Evolutionary conservation across 257 asterid genomes (phyloP).

Genomic region (Solanum chiquidenum): DNA sequence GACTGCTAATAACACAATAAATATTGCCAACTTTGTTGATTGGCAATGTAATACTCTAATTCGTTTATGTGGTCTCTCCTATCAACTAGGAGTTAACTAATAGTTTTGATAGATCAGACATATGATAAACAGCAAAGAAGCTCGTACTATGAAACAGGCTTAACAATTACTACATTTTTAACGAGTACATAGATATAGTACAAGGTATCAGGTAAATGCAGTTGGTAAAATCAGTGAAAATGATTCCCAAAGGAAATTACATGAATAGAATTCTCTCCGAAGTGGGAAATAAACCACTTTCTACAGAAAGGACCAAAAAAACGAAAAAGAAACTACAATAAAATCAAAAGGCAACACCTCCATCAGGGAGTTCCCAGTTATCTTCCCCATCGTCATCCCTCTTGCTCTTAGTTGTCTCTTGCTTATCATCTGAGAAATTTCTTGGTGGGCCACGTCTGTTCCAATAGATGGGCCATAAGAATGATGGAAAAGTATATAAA

Average conservation of each 20-base stretch:
- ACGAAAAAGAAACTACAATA: not conserved
- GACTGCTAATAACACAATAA: not conserved
- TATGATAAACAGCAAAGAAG: not conserved
- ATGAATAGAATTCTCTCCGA: not conserved
- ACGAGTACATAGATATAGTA: not conserved
- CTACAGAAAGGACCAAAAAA: not conserved
- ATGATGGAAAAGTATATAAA: not conserved
- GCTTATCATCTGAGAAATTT: constrained; percentile 18
- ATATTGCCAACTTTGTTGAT: not conserved
- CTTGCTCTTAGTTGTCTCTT: constrained; percentile 9
- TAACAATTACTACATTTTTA: not conserved
- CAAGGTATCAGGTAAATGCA: not conserved
- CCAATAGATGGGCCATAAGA: not conserved
- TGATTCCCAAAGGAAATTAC: not conserved
- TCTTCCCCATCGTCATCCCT: constrained; percentile 39
- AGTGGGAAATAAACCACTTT: not conserved
- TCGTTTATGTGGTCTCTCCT: not conserved
- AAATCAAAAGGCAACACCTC: constrained; percentile 38
- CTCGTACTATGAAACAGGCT: not conserved
- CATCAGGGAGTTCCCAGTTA: constrained; percentile 67
- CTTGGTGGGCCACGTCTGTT: constrained; percentile 9
- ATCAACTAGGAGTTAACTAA: not conserved
- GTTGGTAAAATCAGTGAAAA: not conserved
- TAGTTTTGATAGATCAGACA: not conserved
- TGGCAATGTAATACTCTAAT: not conserved